Conservation (phyloP, 176 grass and related monocot species). For the Aechmea fasciata region DNA sequence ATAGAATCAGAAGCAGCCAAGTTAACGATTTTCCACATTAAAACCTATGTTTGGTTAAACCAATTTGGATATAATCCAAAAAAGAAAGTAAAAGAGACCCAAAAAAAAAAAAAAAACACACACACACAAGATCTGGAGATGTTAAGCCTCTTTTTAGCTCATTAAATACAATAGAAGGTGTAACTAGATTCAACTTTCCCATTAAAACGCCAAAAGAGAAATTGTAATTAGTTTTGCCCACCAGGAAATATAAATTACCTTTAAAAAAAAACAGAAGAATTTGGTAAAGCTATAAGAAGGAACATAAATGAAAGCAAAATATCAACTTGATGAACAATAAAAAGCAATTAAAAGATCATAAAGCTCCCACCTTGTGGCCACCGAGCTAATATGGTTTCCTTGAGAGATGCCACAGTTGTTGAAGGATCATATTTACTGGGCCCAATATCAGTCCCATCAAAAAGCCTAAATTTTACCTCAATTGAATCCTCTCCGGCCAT, state of each 20-base stretch:
- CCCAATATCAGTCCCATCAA: constrained; percentile 77
- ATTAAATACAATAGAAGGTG: too few relatives aligned
- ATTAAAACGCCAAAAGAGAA: too few relatives aligned
- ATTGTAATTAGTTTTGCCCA: too few relatives aligned
- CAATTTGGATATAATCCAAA: neutral
- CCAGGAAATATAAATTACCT: too few relatives aligned
- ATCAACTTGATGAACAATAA: constrained; percentile 12
- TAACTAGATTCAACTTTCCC: too few relatives aligned
- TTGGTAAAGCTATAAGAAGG: neutral
- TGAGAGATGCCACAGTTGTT: constrained; percentile 68
- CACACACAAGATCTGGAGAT: neutral
- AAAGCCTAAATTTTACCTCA: constrained; percentile 79
- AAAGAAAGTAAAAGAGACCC: neutral
- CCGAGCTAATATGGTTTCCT: constrained; percentile 72
- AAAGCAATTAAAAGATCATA: neutral
- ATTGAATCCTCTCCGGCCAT: constrained; percentile 47
- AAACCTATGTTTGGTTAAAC: neutral
- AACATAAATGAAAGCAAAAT: constrained; percentile 4
- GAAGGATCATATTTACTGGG: constrained; percentile 78
- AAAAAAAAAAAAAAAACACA: neutral
- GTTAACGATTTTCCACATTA: neutral
- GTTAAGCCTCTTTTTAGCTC: neutral
- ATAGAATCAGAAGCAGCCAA: neutral
- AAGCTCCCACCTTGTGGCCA: constrained; percentile 83
- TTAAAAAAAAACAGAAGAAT: too few relatives aligned